phyloP scores from a whole-genome alignment of 805 yeast genomes.

The Priceomyces haplophilus region DNA sequence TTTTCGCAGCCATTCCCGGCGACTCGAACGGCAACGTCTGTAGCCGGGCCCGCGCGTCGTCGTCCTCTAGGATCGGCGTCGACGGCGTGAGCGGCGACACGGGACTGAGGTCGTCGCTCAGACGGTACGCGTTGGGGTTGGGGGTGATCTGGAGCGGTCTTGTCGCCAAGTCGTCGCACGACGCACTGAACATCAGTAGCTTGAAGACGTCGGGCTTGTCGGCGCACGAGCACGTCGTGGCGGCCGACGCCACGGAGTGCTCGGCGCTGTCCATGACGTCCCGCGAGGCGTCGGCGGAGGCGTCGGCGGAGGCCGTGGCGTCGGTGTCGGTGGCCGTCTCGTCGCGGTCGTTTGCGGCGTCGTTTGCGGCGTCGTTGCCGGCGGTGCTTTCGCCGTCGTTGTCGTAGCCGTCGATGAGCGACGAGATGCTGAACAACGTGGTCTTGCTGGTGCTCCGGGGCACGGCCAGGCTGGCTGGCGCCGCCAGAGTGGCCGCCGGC shows the following conservation, averaged over 20 bases:
- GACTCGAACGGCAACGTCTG: neutral
- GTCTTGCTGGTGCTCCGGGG: conserved; percentile 19
- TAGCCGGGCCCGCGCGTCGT: neutral
- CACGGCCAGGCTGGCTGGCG: conserved; percentile 9
- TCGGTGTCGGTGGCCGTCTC: no score
- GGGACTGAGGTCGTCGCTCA: neutral
- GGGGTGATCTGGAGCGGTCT: neutral
- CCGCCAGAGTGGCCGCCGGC: conserved; percentile 5
- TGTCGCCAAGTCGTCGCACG: neutral
- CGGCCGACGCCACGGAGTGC: neutral
- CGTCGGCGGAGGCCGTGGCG: no score
- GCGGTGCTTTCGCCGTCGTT: conserved; percentile 9
- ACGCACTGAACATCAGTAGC: no score
- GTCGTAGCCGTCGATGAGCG: conserved; percentile 30
- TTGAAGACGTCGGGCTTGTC: neutral
- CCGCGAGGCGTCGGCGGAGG: neutral
- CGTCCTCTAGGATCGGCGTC: conserved; percentile 14
- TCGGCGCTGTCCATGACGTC: neutral
- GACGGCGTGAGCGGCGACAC: conserved; percentile 9
- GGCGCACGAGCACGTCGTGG: neutral
- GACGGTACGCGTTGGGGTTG: neutral
- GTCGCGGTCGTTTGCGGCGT: no score
- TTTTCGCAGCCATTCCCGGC: neutral
- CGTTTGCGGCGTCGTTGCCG: neutral
- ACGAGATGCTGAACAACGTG: conserved; percentile 24